Evolutionary conservation across 345 rosid species (phyloP), one percentile per base, ranked within the genome.

Genomic region (Hibiscus mutabilis): DNA sequence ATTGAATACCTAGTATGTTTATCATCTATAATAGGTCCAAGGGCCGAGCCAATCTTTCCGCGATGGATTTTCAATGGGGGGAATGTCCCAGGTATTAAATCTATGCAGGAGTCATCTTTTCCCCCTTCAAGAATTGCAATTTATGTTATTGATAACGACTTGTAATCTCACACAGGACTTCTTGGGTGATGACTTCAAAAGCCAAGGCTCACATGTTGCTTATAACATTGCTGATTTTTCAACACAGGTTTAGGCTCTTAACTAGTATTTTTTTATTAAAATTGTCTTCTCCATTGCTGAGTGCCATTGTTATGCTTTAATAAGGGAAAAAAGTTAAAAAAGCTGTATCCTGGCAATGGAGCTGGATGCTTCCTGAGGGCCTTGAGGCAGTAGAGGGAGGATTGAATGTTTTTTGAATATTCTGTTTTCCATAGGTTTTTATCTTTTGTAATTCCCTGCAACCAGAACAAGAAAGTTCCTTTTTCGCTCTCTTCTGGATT

Each of bases 171-270:
- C 31, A 55, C 82, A 95, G 99, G 98, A 96, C 69, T 96, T 92
- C 83, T 84, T 92, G 84, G 88, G 89, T 51, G 98, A 96, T 80
- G 98, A 96, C 83, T 84, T 96, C 74, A 96, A 96, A 84, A 96
- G 99, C 73, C 99, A 96, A 82, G 99, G 98, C 73, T 96, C 99
- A 61, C 95, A 89, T 81, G 96, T 78, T 82, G 93, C 98, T 65
- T 95, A 92, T 78, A 89, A 87, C 79, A 86, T 90, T 82, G 78
- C 89, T 29, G 98, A 95, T 74, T 90, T 92, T 75, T 83, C 99
- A 24, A 89, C 96, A 31, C 99, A 95, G 96, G 98, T 90, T n/a
- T n/a, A 71, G 53, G 25, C 64, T 40, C 56, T 40, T 46, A 2
- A 13, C 55, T 40, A 13, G 10, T 44, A 65, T 42, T 25, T 44